These are phyloP conservation scores for Closterium sp. DNA, from an alignment of 139 green algal species.

Conservation along the genomic window DNA sequence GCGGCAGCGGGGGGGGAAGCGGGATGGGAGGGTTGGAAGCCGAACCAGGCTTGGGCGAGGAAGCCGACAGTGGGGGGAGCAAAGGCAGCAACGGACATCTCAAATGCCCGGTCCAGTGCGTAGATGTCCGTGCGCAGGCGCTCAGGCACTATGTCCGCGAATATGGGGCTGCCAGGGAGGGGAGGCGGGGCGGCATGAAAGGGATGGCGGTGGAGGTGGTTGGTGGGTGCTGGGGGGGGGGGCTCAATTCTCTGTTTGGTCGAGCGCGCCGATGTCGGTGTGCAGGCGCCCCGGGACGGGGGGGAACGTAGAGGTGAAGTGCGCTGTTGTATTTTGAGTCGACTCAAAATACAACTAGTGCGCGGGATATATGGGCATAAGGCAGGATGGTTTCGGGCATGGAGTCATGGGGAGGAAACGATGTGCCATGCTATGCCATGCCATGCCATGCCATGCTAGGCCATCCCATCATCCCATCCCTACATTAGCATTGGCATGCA, in stretches of 20 bases:
- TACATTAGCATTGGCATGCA: neutral
- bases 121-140: conserved; percentile 70
- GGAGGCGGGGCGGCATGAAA: neutral
- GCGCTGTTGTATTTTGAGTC: too few relatives aligned
- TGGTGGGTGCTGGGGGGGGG: too few relatives aligned
- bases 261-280: neutral
- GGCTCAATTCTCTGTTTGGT: too few relatives aligned
- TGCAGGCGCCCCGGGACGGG: neutral
- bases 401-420: too few relatives aligned
- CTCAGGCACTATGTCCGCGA: conserved; percentile 81
- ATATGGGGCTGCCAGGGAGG: conserved; percentile 65
- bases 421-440: too few relatives aligned
- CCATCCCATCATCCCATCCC: too few relatives aligned
- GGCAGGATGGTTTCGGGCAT: too few relatives aligned
- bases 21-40: conserved; percentile 2
- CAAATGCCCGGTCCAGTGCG: conserved; percentile 78
- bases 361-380: too few relatives aligned
- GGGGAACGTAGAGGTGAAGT: neutral
- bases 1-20: neutral
- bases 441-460: too few relatives aligned
- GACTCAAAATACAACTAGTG: too few relatives aligned
- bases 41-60: conserved; percentile 27
- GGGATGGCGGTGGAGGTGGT: neutral
- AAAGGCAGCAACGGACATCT: conserved; percentile 44
- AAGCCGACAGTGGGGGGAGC: conserved; percentile 37